Evolutionary conservation across 495 filamentous ascomycete species (phyloP).

Genomic region (Penicillium simplicissimum): DNA sequence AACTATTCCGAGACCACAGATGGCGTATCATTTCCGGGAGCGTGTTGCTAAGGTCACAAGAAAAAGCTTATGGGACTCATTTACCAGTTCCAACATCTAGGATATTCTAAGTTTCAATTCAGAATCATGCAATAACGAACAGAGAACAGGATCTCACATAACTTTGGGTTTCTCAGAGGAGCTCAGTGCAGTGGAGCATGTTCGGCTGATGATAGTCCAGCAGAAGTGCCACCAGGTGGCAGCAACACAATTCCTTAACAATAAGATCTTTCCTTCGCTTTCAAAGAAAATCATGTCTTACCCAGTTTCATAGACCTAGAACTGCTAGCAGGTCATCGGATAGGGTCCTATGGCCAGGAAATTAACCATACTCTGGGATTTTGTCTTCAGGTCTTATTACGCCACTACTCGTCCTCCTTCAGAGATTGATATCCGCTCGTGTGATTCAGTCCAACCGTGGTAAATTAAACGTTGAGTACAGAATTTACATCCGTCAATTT

Average conservation of each 20-base stretch:
- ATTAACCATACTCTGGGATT: neutral
- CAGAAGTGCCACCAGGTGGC: neutral
- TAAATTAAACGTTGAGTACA: neutral
- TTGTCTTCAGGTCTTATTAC: neutral
- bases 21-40: no score
- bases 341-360: neutral
- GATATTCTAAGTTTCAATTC: neutral
- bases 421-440: neutral
- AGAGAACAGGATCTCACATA: neutral
- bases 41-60: no score
- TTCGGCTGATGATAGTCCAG: neutral
- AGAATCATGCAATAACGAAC: neutral
- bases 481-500: neutral
- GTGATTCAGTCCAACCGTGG: neutral
- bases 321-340: constrained; percentile 1
- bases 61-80: neutral
- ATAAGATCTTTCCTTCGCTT: no score
- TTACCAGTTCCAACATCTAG: constrained; percentile 21
- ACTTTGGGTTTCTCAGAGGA: neutral
- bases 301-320: neutral
- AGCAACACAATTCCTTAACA: no score
- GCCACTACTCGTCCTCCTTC: neutral
- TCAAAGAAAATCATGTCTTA: neutral
- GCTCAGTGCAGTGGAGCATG: neutral
- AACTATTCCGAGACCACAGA: no score